Percentiles rank a stretch among this genome's conserved stretches.
Conservation (phyloP, 345 rosid genomes). For the Raphanus raphanistrum region DNA sequence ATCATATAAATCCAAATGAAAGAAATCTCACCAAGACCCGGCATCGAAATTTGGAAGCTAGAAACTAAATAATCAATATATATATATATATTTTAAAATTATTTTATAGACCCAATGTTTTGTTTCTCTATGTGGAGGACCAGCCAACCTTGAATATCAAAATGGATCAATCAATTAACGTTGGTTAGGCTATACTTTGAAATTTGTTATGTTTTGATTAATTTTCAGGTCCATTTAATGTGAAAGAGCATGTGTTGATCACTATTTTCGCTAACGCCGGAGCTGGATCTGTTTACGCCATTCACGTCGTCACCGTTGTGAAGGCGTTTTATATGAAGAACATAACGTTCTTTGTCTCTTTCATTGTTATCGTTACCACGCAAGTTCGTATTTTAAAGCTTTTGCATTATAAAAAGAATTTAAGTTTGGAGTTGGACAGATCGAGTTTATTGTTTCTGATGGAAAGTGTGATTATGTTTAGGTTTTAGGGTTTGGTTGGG, state of each 20-base stretch:
- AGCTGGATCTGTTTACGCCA: slow-evolving; percentile 91
- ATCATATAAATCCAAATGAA: neutral
- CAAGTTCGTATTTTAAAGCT: slow-evolving; percentile 53
- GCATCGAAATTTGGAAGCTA: neutral
- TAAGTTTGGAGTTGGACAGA: neutral
- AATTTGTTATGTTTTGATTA: neutral
- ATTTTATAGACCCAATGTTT: neutral
- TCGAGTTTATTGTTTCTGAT: slow-evolving; percentile 13
- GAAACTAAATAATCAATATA: neutral
- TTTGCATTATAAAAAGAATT: neutral
- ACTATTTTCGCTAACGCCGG: slow-evolving; percentile 97
- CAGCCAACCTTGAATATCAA: neutral
- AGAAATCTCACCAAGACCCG: neutral
- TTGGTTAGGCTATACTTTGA: neutral
- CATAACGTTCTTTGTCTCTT: slow-evolving; percentile 80
- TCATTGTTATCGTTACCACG: slow-evolving; percentile 77
- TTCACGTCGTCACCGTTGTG: slow-evolving; percentile 81
- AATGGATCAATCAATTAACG: neutral
- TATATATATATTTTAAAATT: neutral
- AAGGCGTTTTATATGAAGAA: slow-evolving; percentile 80
- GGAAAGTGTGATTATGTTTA: slow-evolving; percentile 38
- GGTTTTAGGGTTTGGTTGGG: slow-evolving; percentile 99
- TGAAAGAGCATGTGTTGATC: slow-evolving; percentile 91
- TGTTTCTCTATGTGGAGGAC: neutral
- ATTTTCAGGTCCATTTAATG: slow-evolving; percentile 76